Conservation (phyloP, 345 rosid genomes). For the Jatropha curcas region DNA sequence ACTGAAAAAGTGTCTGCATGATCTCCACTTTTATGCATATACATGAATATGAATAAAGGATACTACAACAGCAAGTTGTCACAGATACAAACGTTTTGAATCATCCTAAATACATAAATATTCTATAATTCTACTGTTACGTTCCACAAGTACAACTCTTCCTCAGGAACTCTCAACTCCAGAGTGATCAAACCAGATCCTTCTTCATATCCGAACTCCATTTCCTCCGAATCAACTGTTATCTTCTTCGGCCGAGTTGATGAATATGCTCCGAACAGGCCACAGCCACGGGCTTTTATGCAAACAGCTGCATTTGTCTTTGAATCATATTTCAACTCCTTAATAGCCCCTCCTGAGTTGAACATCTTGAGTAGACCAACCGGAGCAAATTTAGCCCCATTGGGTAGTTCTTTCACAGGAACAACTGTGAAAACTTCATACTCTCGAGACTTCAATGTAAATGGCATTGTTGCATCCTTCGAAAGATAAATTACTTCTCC, state of each 20-base stretch:
- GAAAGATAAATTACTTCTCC: conserved; percentile 66
- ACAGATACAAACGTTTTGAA: too few relatives aligned
- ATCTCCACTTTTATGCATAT: not conserved
- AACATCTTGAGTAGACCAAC: conserved; percentile 57
- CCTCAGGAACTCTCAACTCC: conserved; percentile 38
- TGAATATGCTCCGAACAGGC: conserved; percentile 50
- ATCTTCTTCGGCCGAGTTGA: conserved; percentile 45
- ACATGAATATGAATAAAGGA: too few relatives aligned
- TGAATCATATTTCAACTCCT: conserved; percentile 39
- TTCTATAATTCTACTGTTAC: conserved; percentile 21
- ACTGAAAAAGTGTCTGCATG: not conserved
- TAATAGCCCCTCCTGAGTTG: conserved; percentile 63
- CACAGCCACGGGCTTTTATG: conserved; percentile 51
- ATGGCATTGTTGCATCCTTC: conserved; percentile 49
- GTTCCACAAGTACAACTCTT: conserved; percentile 58
- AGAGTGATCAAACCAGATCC: conserved; percentile 43
- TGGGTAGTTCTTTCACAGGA: conserved; percentile 47
- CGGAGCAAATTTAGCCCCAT: conserved; percentile 45
- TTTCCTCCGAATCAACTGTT: conserved; percentile 36
- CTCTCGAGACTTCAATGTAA: conserved; percentile 54
- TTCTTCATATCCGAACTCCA: conserved; percentile 40
- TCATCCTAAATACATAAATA: too few relatives aligned
- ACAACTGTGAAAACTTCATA: conserved; percentile 61
- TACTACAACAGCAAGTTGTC: not conserved
- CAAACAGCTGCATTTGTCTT: conserved; percentile 13